Base-by-base conservation (phyloP, 768 basidiomycete genomes). In the Dictyophora rubrovolvata region DNA sequence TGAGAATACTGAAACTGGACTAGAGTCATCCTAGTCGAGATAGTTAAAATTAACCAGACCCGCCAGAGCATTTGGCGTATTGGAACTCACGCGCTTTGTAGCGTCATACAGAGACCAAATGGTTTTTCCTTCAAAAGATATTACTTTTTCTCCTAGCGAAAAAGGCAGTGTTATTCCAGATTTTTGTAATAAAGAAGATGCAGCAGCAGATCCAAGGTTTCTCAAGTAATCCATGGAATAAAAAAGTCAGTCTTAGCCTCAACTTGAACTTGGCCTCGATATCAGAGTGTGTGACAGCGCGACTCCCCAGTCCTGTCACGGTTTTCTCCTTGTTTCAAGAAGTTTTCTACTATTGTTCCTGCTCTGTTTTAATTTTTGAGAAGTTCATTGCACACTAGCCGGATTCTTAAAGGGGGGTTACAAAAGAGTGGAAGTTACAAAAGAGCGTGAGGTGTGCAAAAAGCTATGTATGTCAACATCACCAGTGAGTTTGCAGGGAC, bases 121-220 rank as follows among this genome's bases (percentile, higher is more conserved):
- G 1, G 82, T 80, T 59, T 82, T 71, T n/a, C 70, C 71, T n/a
- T 81, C 89, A 59, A 83, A 77, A 20, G 83, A 79, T 5, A 78
- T 69, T 51, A 91, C 80, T 63, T 87, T 87, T 28, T 77, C 67
- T 36, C 93, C 93, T 5, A 96, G 79, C 3, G 84, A 80, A 67
- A 95, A 97, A 0, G 94, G 93, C 21, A 94, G 77, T 63, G 87
- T 87, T 14, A 97, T 78, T 22, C 93, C 93, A 8, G 93, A 93
- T 66, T 93, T 95, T 66, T 90, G 87, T 1, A 97, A 89, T n/a
- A 96, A 79, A 8, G 85, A 83, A 46, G 88, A 93, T 48, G 89
- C 93, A 7, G 93, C 93, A 49, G 84, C 89, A 56, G 87, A 88
- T 36, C 91, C 90, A 16, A 93, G 77, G 34, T 76, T 89, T 64